Conservation (phyloP, 1,284 basidiomycete species). For the Sutorius eximius region DNA sequence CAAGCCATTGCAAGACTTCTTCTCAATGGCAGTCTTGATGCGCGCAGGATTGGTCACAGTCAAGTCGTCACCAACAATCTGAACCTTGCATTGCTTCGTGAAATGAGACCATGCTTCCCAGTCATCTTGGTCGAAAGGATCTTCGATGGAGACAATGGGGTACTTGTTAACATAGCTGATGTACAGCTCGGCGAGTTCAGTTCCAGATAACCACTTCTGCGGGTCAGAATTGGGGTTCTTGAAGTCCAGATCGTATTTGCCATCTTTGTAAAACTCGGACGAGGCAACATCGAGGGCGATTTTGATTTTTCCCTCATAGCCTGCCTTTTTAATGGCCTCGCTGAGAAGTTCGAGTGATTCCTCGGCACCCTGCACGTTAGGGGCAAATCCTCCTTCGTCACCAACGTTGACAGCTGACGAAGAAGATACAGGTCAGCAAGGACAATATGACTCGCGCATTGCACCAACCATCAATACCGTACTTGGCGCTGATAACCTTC, state of each 20-base stretch:
- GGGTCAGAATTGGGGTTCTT: conserved; percentile 99
- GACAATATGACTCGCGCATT: conserved; percentile 1
- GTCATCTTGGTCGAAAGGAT: conserved; percentile 99
- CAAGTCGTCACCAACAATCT: conserved; percentile 97
- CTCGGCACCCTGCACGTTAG: conserved; percentile 95
- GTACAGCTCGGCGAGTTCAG: conserved; percentile 94
- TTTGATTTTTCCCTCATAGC: conserved; percentile 98
- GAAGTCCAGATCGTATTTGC: conserved; percentile 99
- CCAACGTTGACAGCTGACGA: conserved; percentile 93
- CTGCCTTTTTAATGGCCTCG: conserved; percentile 96
- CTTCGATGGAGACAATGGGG: conserved; percentile 97
- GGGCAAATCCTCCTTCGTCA: conserved; percentile 99
- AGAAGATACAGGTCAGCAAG: conserved; percentile 9
- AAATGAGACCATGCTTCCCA: conserved; percentile 98
- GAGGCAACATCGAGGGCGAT: conserved; percentile 99
- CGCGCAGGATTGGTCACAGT: conserved; percentile 98
- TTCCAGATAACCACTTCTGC: conserved; percentile 92
- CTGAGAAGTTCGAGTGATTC: conserved; percentile 96
- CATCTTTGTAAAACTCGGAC: conserved; percentile 99
- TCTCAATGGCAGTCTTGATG: conserved; percentile 99
- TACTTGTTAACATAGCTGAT: conserved; percentile 85
- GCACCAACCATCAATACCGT: conserved; percentile 91
- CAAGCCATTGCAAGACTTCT: conserved; percentile 99
- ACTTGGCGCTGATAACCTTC: conserved; percentile 99
- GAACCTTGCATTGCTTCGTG: conserved; percentile 74